Evolutionary conservation across 2,329 filamentous ascomycete genomes (phyloP).

Genomic region (Aspergillus sp.): DNA sequence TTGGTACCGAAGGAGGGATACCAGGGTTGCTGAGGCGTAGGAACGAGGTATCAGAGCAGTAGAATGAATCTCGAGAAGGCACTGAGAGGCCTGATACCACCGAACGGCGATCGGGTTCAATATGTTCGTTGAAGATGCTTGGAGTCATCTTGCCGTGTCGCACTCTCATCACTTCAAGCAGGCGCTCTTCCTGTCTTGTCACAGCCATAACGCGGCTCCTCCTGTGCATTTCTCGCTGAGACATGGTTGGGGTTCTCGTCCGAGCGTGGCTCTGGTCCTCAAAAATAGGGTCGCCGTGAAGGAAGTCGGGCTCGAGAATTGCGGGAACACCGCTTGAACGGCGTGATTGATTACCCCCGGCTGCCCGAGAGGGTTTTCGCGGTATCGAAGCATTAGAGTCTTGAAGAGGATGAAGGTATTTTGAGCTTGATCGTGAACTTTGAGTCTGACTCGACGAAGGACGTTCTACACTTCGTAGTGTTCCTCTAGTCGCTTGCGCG

Average conservation of each 20-base stretch:
- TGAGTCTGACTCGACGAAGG: constrained; percentile 26
- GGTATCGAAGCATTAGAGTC: constrained; percentile 30
- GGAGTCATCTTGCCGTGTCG: constrained; percentile 50
- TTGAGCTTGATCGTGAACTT: constrained; percentile 23
- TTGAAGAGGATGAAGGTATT: constrained; percentile 18
- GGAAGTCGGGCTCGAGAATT: constrained; percentile 34
- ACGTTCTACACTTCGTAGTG: constrained; percentile 29
- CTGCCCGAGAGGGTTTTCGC: constrained; percentile 25
- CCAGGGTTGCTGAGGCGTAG: constrained; percentile 40
- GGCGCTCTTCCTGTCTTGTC: constrained; percentile 53
- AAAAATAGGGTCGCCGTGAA: constrained; percentile 23
- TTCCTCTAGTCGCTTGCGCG: constrained; percentile 32
- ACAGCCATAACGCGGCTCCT: constrained; percentile 53
- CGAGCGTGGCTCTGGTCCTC: constrained; percentile 16
- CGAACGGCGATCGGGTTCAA: constrained; percentile 29
- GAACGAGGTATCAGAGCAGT: constrained; percentile 40
- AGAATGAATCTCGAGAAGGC: constrained; percentile 34
- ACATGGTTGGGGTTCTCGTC: constrained; percentile 12
- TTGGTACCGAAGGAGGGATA: constrained; percentile 27
- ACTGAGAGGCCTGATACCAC: constrained; percentile 31
- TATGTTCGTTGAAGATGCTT: constrained; percentile 34
- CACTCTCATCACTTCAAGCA: constrained; percentile 52
- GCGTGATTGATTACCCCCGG: constrained; percentile 26
- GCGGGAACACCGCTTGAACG: constrained; percentile 34
- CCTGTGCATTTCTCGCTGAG: constrained; percentile 33